Evolutionary conservation across 2,329 filamentous ascomycete species (phyloP), one percentile per base, ranked within the genome.

Genomic region (Penicillium verrucosum): DNA sequence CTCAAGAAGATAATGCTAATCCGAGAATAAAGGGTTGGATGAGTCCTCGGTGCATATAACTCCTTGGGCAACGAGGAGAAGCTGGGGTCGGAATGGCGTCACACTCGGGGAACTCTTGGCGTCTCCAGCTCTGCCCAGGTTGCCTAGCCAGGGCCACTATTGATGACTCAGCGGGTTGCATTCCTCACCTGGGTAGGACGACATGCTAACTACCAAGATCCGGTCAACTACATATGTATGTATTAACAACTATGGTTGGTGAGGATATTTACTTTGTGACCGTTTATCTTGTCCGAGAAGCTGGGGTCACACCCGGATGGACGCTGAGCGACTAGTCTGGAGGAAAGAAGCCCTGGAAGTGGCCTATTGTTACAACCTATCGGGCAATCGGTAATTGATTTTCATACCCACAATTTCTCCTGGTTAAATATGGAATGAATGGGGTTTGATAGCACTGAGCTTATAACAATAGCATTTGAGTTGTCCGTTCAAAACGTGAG

Each of bases 21-120:
- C 6, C 3, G 16, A 53, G n/a, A 21, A 21, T 29, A 11, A 27
- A 23, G 27, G 10, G 16, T 30, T 30, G 32, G 23, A 53, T 29
- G 9, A 40, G 32, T 53, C 27, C 27, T 52, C 12, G 51, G 36
- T 30, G 34, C 9, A n/a, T 47, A 40, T 25, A 36, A 23, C 16
- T 43, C 21, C 30, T 23, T 46, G n/a, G 29, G 18, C 23, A 40
- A 30, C 6, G 45, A 42, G 36, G 37, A 47, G 51, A 50, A 50
- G 44, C 43, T 54, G 12, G 42, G 50, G 23, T 43, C 5, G 41
- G 16, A 38, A 48, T 54, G 34, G 51, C 51, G 51, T 54, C 51
- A 54, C 51, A 49, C 27, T 37, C 29, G 36, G 36, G 3, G 21
- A 44, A 44, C 27, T 44, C 43, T 32, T 32, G 27, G 43, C 43